Evolutionary conservation across 345 rosid genomes (phyloP).

Genomic region (Eucalyptus microcorys): DNA sequence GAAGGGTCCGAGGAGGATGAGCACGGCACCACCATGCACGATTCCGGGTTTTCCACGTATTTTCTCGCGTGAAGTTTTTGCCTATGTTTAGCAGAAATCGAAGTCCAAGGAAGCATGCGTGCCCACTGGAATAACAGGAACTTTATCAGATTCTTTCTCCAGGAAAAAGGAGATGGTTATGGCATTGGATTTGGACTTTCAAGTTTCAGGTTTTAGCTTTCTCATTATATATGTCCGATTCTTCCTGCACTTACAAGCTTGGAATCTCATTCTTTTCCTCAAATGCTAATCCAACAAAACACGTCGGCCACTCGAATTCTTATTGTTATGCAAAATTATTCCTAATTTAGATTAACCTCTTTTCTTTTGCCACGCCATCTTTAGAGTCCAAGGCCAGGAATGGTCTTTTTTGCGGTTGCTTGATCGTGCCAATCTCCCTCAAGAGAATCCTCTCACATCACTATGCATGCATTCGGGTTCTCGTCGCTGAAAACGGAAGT

Average conservation of each 20-base stretch:
- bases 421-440: background rate
- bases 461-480: slow-evolving; percentile 54
- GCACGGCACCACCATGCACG: background rate
- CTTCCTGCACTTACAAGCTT: slow-evolving; percentile 22
- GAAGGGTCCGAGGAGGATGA: background rate
- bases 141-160: background rate
- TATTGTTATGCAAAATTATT: background rate
- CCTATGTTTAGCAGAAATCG: background rate
- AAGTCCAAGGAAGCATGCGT: background rate
- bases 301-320: background rate
- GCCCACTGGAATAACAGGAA: background rate
- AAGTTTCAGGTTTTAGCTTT: background rate
- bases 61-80: background rate
- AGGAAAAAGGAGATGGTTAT: background rate
- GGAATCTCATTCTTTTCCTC: slow-evolving; percentile 33
- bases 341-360: background rate
- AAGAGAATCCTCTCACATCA: slow-evolving; percentile 8
- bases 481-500: slow-evolving; percentile 66
- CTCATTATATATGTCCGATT: background rate
- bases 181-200: background rate
- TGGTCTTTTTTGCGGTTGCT: background rate
- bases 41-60: background rate
- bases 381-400: background rate
- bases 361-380: background rate
- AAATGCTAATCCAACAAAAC: slow-evolving; percentile 8